Conservation (phyloP, 169 alveolate genomes). For the Cytauxzoon felis region DNA sequence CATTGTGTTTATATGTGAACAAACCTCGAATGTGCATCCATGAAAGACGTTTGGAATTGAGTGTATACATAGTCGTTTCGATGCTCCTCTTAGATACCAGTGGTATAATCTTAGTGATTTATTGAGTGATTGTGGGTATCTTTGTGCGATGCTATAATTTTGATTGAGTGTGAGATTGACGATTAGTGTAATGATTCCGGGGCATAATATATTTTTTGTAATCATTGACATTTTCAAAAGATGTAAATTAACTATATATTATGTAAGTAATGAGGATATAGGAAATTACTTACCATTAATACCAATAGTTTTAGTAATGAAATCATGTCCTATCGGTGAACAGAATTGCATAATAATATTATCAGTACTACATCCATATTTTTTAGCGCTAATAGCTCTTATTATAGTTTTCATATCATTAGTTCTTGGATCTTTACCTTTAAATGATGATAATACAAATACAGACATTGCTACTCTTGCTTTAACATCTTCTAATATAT, state of each 20-base stretch:
- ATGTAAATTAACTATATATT: slow-evolving; percentile 28
- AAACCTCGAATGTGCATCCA: slow-evolving; percentile 49
- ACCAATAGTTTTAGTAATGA: slow-evolving; percentile 16
- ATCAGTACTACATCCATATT: slow-evolving; percentile 38
- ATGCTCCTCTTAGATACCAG: slow-evolving; percentile 34
- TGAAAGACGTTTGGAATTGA: slow-evolving; percentile 22
- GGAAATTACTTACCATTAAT: background rate
- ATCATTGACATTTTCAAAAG: slow-evolving; percentile 29
- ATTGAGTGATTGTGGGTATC: background rate
- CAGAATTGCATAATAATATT: slow-evolving; percentile 43
- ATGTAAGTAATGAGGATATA: background rate
- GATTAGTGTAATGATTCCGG: slow-evolving; percentile 60
- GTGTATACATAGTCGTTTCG: slow-evolving; percentile 15
- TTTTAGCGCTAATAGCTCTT: slow-evolving; percentile 48
- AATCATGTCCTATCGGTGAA: slow-evolving; percentile 41
- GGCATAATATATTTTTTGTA: slow-evolving; percentile 56
- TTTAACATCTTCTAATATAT: slow-evolving; percentile 29
- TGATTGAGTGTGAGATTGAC: slow-evolving; percentile 49
- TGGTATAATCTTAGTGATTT: slow-evolving; percentile 11
- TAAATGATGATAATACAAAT: slow-evolving; percentile 43
- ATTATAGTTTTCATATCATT: slow-evolving; percentile 48
- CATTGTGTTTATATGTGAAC: too few relatives aligned
- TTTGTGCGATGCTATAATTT: slow-evolving; percentile 8
- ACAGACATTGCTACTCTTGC: slow-evolving; percentile 39
- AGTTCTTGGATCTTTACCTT: slow-evolving; percentile 23